A percentile compares a stretch with the other conserved stretches of the same genome.
phyloP scores from a whole-genome alignment of 805 yeast genomes.

The Yarrowia sp. region DNA sequence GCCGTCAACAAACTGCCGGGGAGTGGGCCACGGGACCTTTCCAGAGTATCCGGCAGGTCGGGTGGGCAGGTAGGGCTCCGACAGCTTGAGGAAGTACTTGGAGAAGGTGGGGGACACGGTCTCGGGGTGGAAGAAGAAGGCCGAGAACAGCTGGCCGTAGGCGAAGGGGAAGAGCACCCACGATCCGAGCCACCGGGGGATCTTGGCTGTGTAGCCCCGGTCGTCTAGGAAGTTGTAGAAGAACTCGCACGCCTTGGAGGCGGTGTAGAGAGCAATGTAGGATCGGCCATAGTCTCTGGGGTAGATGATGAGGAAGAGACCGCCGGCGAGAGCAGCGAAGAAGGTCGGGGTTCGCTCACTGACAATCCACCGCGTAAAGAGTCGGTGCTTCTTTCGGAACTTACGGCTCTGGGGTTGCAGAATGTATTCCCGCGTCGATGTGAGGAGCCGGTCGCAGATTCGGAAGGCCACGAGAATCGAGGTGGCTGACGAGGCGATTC shows the following conservation, averaged over 20 bases:
- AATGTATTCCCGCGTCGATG: conserved; percentile 5
- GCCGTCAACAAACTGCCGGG: conserved; percentile 37
- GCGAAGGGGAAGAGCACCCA: conserved; percentile 45
- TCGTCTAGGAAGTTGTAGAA: conserved; percentile 40
- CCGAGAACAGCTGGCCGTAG: conserved; percentile 41
- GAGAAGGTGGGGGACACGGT: conserved; percentile 39
- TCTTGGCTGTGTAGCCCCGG: conserved; percentile 38
- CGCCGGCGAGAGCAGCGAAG: conserved; percentile 35
- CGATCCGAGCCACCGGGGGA: conserved; percentile 41
- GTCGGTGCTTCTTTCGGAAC: conserved; percentile 23
- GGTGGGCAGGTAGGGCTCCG: conserved; percentile 37
- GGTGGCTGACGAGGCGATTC: conserved; percentile 5
- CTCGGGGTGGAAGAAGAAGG: conserved; percentile 40
- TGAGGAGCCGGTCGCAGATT: conserved; percentile 2
- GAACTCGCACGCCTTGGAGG: conserved; percentile 40
- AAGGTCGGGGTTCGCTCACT: conserved; percentile 28
- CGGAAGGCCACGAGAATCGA: conserved; percentile 21
- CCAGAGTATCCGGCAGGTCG: conserved; percentile 37
- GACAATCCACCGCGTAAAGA: conserved; percentile 24
- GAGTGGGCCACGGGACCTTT: conserved; percentile 39
- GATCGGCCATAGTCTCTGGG: conserved; percentile 33
- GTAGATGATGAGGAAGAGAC: conserved; percentile 35
- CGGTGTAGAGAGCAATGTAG: conserved; percentile 39
- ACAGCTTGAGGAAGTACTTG: conserved; percentile 35
- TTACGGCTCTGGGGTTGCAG: conserved; percentile 26